Evolutionary conservation across 495 filamentous ascomycete species (phyloP).

Genomic region (Cudoniella acicularis): DNA sequence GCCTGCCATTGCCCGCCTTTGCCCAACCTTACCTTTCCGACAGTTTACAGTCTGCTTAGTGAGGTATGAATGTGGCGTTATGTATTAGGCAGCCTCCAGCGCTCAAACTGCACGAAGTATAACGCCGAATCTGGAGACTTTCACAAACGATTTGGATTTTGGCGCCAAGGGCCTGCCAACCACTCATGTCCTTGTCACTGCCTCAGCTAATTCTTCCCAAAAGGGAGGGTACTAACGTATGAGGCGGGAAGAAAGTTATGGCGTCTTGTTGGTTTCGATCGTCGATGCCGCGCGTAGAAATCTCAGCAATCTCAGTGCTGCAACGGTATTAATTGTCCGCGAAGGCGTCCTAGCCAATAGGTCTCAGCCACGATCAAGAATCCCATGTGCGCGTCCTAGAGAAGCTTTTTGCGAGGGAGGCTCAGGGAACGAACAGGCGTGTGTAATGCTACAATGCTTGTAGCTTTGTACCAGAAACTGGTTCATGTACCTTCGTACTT

Average conservation of each 20-base stretch:
- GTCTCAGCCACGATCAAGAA: slow-evolving; percentile 9
- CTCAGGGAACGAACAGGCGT: not conserved
- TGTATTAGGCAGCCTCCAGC: too few relatives aligned
- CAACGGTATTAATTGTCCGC: not conserved
- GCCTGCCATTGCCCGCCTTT: too few relatives aligned
- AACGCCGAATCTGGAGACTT: too few relatives aligned
- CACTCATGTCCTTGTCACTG: too few relatives aligned
- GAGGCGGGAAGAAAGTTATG: not conserved
- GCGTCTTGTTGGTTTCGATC: not conserved
- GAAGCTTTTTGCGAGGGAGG: not conserved
- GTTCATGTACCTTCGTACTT: not conserved
- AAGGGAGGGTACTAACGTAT: not conserved
- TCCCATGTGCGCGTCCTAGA: not conserved
- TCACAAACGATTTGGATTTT: too few relatives aligned
- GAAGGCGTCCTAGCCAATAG: slow-evolving; percentile 5
- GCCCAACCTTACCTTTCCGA: too few relatives aligned
- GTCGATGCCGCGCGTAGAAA: not conserved
- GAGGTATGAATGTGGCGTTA: too few relatives aligned
- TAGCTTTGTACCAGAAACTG: not conserved
- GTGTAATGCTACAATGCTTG: not conserved
- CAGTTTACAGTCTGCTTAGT: too few relatives aligned
- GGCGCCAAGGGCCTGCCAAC: too few relatives aligned
- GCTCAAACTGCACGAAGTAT: too few relatives aligned
- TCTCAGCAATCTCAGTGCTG: slow-evolving; percentile 3
- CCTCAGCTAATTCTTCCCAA: too few relatives aligned